Percentiles rank a stretch among this genome's conserved stretches.
phyloP scores from a whole-genome alignment of 2,329 filamentous ascomycete species.

The Stenocarpella maydis region DNA sequence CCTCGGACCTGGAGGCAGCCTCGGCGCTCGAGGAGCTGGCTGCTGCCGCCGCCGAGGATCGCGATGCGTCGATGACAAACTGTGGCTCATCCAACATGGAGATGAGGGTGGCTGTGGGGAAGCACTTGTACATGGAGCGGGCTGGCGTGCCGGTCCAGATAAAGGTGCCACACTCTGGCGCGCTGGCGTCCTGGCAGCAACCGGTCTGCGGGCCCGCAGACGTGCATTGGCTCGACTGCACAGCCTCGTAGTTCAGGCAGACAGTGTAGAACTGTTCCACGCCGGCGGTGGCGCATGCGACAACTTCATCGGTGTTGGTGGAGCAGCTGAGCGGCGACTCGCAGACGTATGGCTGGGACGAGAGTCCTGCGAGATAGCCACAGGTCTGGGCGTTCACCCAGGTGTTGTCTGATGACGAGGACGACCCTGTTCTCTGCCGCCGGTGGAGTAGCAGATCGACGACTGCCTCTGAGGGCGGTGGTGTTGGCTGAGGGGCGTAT shows the following conservation, averaged over 20 bases:
- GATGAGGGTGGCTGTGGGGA: constrained; percentile 40
- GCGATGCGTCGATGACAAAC: constrained; percentile 44
- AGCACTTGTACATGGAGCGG: constrained; percentile 49
- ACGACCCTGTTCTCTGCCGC: constrained; percentile 27
- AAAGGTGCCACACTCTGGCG: constrained; percentile 46
- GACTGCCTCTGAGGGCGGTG: constrained; percentile 32
- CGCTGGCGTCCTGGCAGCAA: constrained; percentile 46
- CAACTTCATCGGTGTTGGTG: constrained; percentile 47
- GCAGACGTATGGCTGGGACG: constrained; percentile 38
- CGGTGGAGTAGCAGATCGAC: constrained; percentile 38
- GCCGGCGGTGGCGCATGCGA: constrained; percentile 46
- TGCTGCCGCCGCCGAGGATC: constrained; percentile 36
- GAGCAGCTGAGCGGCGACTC: constrained; percentile 35
- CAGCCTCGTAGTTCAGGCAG: constrained; percentile 48
- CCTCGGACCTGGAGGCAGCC: constrained; percentile 25
- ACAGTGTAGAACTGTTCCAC: constrained; percentile 44
- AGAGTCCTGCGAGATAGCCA: constrained; percentile 39
- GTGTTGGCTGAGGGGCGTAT: constrained; percentile 26
- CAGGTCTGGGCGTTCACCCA: constrained; percentile 41
- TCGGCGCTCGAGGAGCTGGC: constrained; percentile 19
- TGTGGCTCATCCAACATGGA: constrained; percentile 48
- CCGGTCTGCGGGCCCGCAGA: constrained; percentile 43
- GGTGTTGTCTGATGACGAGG: constrained; percentile 33
- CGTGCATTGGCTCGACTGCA: constrained; percentile 42
- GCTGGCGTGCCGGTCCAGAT: constrained; percentile 47